These are phyloP conservation scores for Chloris gayana DNA, from an alignment of 176 grass and related monocot genomes.

Conservation along the genomic window DNA sequence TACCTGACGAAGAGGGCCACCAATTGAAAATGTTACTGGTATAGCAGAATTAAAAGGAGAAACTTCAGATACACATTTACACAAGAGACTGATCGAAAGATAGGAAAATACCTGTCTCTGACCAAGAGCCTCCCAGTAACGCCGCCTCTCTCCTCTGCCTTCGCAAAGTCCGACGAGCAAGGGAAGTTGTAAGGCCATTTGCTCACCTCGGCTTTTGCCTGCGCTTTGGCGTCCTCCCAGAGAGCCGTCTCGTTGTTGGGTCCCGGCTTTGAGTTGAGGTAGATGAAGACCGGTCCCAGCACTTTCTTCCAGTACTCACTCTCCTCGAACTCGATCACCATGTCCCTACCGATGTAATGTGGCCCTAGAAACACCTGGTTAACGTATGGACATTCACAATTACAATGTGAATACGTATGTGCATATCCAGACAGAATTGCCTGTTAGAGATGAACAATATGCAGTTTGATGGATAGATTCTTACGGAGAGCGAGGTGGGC, in stretches of 20 bases:
- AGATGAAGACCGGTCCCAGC: conserved; percentile 79
- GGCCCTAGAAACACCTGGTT: conserved; percentile 61
- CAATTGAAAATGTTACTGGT: no score
- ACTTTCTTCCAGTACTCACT: conserved; percentile 80
- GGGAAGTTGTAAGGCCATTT: conserved; percentile 85
- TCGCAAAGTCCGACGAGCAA: conserved; percentile 55
- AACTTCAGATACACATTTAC: no score
- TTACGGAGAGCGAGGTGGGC: conserved; percentile 59
- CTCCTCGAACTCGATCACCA: conserved; percentile 42
- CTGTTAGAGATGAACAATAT: no score
- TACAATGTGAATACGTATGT: no score
- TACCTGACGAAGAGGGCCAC: no score
- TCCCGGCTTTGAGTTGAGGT: conserved; percentile 56
- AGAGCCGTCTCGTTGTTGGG: neutral
- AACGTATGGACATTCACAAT: neutral
- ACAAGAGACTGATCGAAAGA: no score
- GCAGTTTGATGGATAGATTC: no score
- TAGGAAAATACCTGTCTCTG: conserved; percentile 35
- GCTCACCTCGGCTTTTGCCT: conserved; percentile 45
- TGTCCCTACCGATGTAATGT: conserved; percentile 63
- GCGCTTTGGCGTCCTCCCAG: conserved; percentile 74
- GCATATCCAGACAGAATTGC: no score
- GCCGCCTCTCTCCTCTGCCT: conserved; percentile 45
- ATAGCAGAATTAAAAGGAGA: no score
- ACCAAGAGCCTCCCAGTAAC: conserved; percentile 42